Evolutionary conservation across 2,329 filamentous ascomycete species (phyloP), one percentile per base, ranked within the genome.

Genomic region (Xylaria sp.): DNA sequence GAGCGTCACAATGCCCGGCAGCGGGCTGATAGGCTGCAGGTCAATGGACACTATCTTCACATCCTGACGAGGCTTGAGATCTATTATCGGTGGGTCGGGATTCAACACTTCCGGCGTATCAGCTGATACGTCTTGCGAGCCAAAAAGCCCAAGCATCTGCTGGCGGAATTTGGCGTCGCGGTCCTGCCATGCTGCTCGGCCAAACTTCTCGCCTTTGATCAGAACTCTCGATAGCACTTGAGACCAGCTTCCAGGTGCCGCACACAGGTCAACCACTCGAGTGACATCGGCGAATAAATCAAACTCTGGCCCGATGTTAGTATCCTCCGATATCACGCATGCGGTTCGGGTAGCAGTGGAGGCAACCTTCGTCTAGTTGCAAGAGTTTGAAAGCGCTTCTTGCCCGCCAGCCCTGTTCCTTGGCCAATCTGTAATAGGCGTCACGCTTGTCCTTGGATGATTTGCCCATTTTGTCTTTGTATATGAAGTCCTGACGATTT

Each of bases 381-480:
- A 99, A 85, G 20, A 99, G 84, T 75, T 99, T 99, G 79, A 97
- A 99, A 7, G 94, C 94, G 63, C 92, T 96, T 53, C 94, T 85
- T 22, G 94, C 94, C 34, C 94, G 90, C 93, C 94, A 99, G 61
- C 95, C 95, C 78, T 99, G 94, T 74, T 99, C 94, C 76, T 99
- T 99, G 17, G 94, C 94, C 7, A 99, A 89, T 49, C 94, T 86
- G 70, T 99, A 99, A 76, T 99, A 99, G 42, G 92, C 92, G 72
- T 99, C 94, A 48, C 94, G 90, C 76, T 99, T 99, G 71, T 99
- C 94, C 74, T 99, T 99, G 44, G 93, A 97, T 1, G 94, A 96
- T 72, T 97, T 97, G 1, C 92, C 92, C 92, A 96, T 96, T 24
- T 41, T 74, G 34, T 44, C n/a, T 34, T 19, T 21, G n/a, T 38